phyloP scores from a whole-genome alignment of 2,329 filamentous ascomycete genomes.

The Apiospora sp. region DNA sequence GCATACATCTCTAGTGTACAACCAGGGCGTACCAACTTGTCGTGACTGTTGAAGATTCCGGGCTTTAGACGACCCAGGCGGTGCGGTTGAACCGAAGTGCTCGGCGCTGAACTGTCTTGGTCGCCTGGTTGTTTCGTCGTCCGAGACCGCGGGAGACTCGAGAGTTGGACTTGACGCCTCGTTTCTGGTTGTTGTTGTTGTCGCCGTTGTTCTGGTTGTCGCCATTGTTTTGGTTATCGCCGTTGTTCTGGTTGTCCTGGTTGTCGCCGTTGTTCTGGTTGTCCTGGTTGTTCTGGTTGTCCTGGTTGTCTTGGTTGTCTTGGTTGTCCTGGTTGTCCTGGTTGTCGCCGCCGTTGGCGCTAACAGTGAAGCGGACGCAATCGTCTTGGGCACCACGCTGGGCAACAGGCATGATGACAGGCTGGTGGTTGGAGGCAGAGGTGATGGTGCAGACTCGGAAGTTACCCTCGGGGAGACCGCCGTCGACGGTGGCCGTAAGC shows the following conservation, averaged over 20 bases:
- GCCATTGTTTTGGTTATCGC: slow-evolving; percentile 36
- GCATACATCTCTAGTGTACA: background rate
- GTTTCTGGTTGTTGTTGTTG: slow-evolving; percentile 31
- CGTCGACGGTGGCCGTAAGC: slow-evolving; percentile 60
- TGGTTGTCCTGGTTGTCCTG: slow-evolving; percentile 18
- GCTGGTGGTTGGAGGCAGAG: slow-evolving; percentile 68
- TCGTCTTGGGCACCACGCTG: slow-evolving; percentile 73
- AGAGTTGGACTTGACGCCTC: background rate
- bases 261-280: slow-evolving; percentile 34
- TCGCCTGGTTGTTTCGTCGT: background rate
- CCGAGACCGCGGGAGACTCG: background rate
- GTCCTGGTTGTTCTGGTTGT: slow-evolving; percentile 33
- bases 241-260: slow-evolving; percentile 33
- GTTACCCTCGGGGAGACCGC: slow-evolving; percentile 67
- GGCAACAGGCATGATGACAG: slow-evolving; percentile 70
- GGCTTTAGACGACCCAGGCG: background rate
- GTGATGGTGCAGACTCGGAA: slow-evolving; percentile 72
- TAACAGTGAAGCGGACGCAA: slow-evolving; percentile 50
- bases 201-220: slow-evolving; percentile 26
- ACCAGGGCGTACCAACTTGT: background rate
- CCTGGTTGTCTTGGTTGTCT: slow-evolving; percentile 28
- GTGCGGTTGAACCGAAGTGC: slow-evolving; percentile 3
- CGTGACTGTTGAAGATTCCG: background rate
- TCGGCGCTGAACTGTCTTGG: slow-evolving; percentile 12
- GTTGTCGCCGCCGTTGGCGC: slow-evolving; percentile 32